Conservation (phyloP, 352 stramenopile genomes). For the Globisporangium alternatum region DNA sequence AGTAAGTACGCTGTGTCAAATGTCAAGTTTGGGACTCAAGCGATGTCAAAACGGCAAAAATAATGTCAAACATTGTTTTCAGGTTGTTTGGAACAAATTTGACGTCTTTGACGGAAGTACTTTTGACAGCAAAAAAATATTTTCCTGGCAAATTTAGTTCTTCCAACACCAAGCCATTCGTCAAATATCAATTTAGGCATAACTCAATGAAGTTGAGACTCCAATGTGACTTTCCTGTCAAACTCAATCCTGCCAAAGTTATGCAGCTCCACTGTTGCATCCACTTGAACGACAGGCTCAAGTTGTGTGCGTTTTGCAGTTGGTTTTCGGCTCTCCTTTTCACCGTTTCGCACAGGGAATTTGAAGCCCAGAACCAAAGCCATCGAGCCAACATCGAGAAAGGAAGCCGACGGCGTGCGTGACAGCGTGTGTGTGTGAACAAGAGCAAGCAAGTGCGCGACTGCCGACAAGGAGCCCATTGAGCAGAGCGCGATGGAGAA, state of each 20-base stretch:
- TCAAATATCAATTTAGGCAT: not conserved
- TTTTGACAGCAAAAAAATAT: not conserved
- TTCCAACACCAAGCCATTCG: not conserved
- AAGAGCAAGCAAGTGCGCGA: not conserved
- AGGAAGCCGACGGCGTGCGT: not conserved
- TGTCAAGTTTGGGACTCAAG: no score
- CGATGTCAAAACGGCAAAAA: no score
- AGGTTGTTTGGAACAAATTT: not conserved
- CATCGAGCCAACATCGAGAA: not conserved
- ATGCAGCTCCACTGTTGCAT: not conserved
- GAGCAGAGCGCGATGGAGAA: constrained; percentile 16
- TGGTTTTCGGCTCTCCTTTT: not conserved
- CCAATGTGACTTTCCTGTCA: not conserved
- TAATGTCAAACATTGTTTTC: no score
- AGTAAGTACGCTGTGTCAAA: no score
- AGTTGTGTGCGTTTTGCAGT: not conserved
- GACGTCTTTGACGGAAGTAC: not conserved
- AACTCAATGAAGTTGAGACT: not conserved
- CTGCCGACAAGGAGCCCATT: not conserved
- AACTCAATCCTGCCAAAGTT: not conserved
- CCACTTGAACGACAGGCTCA: not conserved
- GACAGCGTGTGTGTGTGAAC: not conserved
- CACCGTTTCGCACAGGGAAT: no score
- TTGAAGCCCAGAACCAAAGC: no score
- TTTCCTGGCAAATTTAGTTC: not conserved